A percentile compares a stretch with the other conserved stretches of the same genome.
Evolutionary conservation across 1,139 yeast species (phyloP).

Genomic region (Yarrowia galli): DNA sequence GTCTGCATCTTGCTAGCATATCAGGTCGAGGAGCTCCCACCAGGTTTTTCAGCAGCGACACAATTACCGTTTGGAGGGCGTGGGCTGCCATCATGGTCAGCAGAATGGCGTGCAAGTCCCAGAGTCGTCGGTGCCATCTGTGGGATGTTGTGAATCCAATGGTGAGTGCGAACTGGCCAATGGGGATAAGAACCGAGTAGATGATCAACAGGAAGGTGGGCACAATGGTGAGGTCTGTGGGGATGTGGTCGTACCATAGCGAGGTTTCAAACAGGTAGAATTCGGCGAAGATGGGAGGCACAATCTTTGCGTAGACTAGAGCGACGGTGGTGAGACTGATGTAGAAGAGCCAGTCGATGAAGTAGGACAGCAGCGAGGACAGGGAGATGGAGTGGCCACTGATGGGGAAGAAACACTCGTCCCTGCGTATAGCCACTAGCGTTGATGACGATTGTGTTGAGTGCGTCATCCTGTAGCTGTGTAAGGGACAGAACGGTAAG

Average conservation of each 20-base stretch:
- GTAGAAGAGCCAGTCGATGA: slow-evolving; percentile 20
- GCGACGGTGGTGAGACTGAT: slow-evolving; percentile 10
- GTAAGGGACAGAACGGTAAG: not conserved
- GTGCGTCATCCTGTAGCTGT: slow-evolving; percentile 15
- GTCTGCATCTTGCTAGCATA: slow-evolving; percentile 6
- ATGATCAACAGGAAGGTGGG: slow-evolving; percentile 14
- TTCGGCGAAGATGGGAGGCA: slow-evolving; percentile 18
- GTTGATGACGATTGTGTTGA: slow-evolving; percentile 11
- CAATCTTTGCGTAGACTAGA: not conserved
- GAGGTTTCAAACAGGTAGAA: not conserved
- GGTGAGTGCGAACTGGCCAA: slow-evolving; percentile 18
- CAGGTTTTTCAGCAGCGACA: slow-evolving; percentile 10
- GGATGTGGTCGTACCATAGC: slow-evolving; percentile 8
- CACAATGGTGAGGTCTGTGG: slow-evolving; percentile 17
- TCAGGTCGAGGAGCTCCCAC: slow-evolving; percentile 16
- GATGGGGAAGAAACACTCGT: slow-evolving; percentile 16
- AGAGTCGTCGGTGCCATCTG: slow-evolving; percentile 20
- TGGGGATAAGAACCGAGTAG: not conserved
- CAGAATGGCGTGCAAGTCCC: slow-evolving; percentile 22
- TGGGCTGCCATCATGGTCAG: slow-evolving; percentile 28
- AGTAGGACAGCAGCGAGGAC: slow-evolving; percentile 10
- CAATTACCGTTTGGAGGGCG: slow-evolving; percentile 1
- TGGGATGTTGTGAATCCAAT: slow-evolving; percentile 6
- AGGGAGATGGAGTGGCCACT: not conserved
- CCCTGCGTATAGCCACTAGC: slow-evolving; percentile 27